These are phyloP conservation scores for Takashimella koratensis DNA, from an alignment of 1,284 basidiomycete species.

Conservation along the genomic window DNA sequence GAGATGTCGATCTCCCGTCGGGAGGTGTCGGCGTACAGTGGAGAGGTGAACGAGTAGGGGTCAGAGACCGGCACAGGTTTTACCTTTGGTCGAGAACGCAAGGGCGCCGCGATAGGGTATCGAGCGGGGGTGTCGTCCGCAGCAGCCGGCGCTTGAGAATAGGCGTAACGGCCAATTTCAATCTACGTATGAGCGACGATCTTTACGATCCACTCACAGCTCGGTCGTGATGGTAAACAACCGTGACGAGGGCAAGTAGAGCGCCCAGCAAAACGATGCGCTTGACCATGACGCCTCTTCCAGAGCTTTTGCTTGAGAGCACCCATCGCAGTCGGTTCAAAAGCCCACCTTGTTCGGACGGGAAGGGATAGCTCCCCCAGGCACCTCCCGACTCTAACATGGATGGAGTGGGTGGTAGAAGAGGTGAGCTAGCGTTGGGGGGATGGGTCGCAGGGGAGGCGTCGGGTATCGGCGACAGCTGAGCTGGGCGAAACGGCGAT, in stretches of 20 bases:
- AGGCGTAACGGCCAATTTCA: not conserved
- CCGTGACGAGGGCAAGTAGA: not conserved
- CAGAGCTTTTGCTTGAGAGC: not conserved
- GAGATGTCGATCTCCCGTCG: constrained; percentile 39
- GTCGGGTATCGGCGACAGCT: not conserved
- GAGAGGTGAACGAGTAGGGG: constrained; percentile 3
- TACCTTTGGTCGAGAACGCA: not conserved
- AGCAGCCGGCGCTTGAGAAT: not conserved
- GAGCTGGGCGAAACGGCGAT: not conserved
- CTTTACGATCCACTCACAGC: not conserved
- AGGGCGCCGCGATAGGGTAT: not conserved
- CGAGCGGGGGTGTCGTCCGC: not conserved
- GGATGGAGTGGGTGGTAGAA: not conserved
- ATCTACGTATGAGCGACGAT: not conserved
- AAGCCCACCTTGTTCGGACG: not conserved
- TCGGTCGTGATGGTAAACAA: not conserved
- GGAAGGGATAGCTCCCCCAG: not conserved
- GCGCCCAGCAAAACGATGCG: not conserved
- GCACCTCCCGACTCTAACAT: not conserved
- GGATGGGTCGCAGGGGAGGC: not conserved
- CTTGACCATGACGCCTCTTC: not conserved
- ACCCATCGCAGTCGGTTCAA: not conserved
- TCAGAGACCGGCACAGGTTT: not conserved
- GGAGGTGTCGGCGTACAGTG: constrained; percentile 11
- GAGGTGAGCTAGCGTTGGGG: not conserved